Percentiles rank a stretch among this genome's conserved stretches.
These are phyloP conservation scores for Penicillium waksmanii DNA, from an alignment of 495 filamentous ascomycete species.

Conservation along the genomic window DNA sequence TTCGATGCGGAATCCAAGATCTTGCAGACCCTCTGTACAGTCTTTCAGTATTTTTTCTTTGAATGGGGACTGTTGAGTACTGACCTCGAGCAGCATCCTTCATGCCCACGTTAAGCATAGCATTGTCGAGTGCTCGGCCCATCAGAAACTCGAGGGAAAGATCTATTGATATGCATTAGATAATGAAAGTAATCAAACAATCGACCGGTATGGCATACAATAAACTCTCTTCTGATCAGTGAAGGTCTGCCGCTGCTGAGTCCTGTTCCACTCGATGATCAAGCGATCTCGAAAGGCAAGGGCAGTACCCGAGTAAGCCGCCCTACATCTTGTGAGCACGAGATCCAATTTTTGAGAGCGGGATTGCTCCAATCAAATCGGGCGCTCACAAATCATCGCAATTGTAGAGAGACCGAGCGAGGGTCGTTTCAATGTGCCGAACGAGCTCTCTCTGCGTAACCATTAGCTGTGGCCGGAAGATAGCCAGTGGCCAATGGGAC, in stretches of 20 bases:
- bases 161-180: constrained; percentile 49
- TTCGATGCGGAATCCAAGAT: constrained; percentile 95
- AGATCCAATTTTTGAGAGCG: background rate
- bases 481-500: background rate
- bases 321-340: constrained; percentile 45
- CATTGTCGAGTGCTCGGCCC: constrained; percentile 95
- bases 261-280: constrained; percentile 95
- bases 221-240: constrained; percentile 91
- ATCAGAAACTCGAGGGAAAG: constrained; percentile 96
- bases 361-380: background rate
- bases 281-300: constrained; percentile 91
- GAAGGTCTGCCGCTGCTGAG: constrained; percentile 93
- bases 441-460: constrained; percentile 71
- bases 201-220: constrained; percentile 50
- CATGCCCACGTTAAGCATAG: constrained; percentile 91
- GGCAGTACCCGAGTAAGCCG: constrained; percentile 87
- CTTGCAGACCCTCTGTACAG: constrained; percentile 70
- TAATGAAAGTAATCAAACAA: background rate
- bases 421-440: constrained; percentile 92
- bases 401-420: constrained; percentile 96
- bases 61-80: constrained; percentile 18
- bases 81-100: constrained; percentile 82
- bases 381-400: constrained; percentile 76
- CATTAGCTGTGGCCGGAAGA: constrained; percentile 13
- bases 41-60: constrained; percentile 1